Conservation (phyloP, 495 filamentous ascomycete species). For the Immersiella caudata region DNA sequence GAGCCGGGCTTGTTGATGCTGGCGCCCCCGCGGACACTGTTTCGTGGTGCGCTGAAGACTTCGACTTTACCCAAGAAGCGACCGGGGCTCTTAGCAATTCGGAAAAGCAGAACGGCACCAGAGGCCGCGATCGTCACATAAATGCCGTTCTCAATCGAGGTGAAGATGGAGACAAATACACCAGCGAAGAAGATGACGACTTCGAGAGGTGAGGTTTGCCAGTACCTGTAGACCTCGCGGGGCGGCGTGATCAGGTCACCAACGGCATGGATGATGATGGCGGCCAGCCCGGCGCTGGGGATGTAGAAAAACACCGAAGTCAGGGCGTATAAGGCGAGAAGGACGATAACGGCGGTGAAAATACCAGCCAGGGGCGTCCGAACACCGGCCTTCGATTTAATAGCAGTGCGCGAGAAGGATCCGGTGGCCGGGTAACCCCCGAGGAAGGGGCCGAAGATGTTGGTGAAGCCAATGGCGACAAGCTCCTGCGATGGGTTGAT, state of each 20-base stretch:
- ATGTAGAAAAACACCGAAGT: constrained; percentile 58
- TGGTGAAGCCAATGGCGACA: constrained; percentile 57
- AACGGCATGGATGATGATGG: constrained; percentile 58
- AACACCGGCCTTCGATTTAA: constrained; percentile 55
- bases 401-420: constrained; percentile 55
- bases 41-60: constrained; percentile 25
- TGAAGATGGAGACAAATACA: constrained; percentile 55
- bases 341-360: constrained; percentile 54
- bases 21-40: constrained; percentile 18
- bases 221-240: constrained; percentile 52
- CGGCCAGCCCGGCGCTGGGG: constrained; percentile 48
- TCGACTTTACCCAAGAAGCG: constrained; percentile 42
- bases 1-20: background rate
- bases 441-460: constrained; percentile 56
- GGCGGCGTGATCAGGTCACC: constrained; percentile 55
- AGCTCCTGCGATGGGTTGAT: constrained; percentile 59
- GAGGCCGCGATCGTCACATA: constrained; percentile 52
- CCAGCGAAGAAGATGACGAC: constrained; percentile 56
- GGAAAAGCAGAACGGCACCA: constrained; percentile 48
- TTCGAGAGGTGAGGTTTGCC: constrained; percentile 54
- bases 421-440: constrained; percentile 57
- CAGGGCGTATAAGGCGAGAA: constrained; percentile 56
- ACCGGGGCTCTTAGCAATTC: constrained; percentile 50
- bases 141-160: constrained; percentile 55
- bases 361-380: constrained; percentile 57